These are phyloP conservation scores for Nicotiana obtusifolia DNA, from an alignment of 257 asterid genomes.

Conservation along the genomic window DNA sequence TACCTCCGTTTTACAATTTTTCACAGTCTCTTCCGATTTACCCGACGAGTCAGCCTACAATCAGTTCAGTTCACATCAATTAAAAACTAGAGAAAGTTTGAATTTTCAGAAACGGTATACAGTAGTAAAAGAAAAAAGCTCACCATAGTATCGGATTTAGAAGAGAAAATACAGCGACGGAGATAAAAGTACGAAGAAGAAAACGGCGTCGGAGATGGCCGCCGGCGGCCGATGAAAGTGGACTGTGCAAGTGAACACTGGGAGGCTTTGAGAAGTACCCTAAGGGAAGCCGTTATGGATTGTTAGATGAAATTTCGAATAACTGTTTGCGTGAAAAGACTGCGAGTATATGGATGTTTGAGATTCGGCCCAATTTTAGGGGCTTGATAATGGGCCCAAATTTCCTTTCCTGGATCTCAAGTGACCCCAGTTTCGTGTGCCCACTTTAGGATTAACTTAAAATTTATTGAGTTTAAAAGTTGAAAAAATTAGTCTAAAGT, in stretches of 20 bases:
- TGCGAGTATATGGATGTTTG: background rate
- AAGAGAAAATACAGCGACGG: background rate
- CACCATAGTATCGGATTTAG: background rate
- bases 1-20: background rate
- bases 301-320: background rate
- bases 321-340: background rate
- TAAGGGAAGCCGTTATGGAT: conserved; percentile 6
- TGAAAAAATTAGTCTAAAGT: too few relatives aligned
- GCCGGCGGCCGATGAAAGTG: background rate
- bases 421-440: too few relatives aligned
- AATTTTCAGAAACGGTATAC: background rate
- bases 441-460: too few relatives aligned
- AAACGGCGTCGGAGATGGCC: background rate
- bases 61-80: background rate
- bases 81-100: background rate
- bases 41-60: background rate
- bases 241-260: background rate
- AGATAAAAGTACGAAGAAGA: background rate
- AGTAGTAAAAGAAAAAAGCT: background rate
- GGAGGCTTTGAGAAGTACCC: conserved; percentile 3
- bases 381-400: background rate
- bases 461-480: too few relatives aligned
- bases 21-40: background rate
- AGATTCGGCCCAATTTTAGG: background rate
- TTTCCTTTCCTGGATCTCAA: too few relatives aligned